Conservation (phyloP, 2,329 filamentous ascomycete genomes). For the Clonostachys rhizophaga region DNA sequence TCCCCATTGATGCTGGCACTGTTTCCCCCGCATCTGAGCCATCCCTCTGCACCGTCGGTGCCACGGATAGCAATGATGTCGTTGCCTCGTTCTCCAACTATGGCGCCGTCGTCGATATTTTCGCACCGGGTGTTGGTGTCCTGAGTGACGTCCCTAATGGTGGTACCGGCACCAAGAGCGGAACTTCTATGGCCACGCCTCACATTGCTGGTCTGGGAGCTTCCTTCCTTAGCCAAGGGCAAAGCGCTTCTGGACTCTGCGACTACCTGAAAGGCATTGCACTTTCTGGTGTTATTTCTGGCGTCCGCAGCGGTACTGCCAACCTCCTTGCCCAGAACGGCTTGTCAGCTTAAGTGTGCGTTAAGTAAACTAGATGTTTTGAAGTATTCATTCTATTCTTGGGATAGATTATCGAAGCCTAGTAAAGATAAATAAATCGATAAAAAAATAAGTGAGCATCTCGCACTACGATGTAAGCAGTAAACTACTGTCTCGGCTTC, state of each 20-base stretch:
- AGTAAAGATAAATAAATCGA: too few species aligned
- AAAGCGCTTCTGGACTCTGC: conserved; percentile 27
- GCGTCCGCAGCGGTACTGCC: conserved; percentile 22
- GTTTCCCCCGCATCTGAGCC: conserved; percentile 93
- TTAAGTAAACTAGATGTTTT: too few species aligned
- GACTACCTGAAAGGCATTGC: conserved; percentile 32
- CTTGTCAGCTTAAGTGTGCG: not conserved
- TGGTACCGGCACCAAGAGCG: conserved; percentile 97
- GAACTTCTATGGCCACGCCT: conserved; percentile 98
- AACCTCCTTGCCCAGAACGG: conserved; percentile 28
- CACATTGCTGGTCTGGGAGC: conserved; percentile 94
- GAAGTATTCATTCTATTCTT: too few species aligned
- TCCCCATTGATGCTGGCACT: conserved; percentile 84
- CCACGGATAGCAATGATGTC: conserved; percentile 87
- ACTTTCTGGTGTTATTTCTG: conserved; percentile 28
- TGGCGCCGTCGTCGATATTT: conserved; percentile 99
- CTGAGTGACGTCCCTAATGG: conserved; percentile 77
- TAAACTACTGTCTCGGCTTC: too few species aligned
- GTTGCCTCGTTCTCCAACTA: conserved; percentile 99
- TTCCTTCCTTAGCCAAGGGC: conserved; percentile 71
- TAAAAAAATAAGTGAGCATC: too few species aligned
- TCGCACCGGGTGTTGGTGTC: conserved; percentile 87
- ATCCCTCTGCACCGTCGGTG: conserved; percentile 93
- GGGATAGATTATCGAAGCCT: too few species aligned
- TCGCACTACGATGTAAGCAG: too few species aligned